Evolutionary conservation across 2,329 filamentous ascomycete species (phyloP).

Genomic region (Fusarium sp.): DNA sequence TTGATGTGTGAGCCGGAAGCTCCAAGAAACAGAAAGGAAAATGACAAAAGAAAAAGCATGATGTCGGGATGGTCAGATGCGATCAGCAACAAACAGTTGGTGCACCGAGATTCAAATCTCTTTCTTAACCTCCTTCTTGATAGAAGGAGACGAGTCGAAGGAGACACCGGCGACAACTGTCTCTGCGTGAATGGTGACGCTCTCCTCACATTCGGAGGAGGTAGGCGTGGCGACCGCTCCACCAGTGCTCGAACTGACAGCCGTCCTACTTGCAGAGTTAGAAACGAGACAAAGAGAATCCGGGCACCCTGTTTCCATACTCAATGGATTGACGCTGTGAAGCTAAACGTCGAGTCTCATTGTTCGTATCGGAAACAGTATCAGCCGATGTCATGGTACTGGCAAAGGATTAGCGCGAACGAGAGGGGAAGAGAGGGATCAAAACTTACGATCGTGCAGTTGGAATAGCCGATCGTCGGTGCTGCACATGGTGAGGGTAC

Average conservation of each 20-base stretch:
- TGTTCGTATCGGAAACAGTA: slow-evolving; percentile 31
- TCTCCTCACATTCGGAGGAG: slow-evolving; percentile 68
- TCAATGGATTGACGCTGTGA: slow-evolving; percentile 55
- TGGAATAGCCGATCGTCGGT: slow-evolving; percentile 52
- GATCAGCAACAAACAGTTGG: slow-evolving; percentile 2
- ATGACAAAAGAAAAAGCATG: slow-evolving; percentile 22
- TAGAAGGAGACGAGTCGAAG: slow-evolving; percentile 63
- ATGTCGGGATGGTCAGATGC: slow-evolving; percentile 5
- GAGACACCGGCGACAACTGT: slow-evolving; percentile 62
- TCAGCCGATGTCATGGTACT: slow-evolving; percentile 21
- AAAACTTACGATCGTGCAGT: slow-evolving; percentile 52
- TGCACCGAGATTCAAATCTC: slow-evolving; percentile 35
- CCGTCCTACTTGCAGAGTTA: slow-evolving; percentile 56
- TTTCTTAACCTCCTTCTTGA: slow-evolving; percentile 60
- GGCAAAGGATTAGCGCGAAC: slow-evolving; percentile 17
- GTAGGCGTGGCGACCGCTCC: slow-evolving; percentile 58
- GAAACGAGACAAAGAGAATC: slow-evolving; percentile 49
- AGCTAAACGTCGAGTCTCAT: slow-evolving; percentile 50
- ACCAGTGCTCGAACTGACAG: slow-evolving; percentile 59
- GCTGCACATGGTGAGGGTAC: slow-evolving; percentile 57
- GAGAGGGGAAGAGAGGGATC: background rate
- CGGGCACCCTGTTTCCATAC: slow-evolving; percentile 52
- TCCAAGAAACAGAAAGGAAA: slow-evolving; percentile 38
- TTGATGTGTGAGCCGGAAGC: slow-evolving; percentile 40
- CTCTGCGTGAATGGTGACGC: slow-evolving; percentile 69